Evolutionary conservation across 2,329 filamentous ascomycete genomes (phyloP), one percentile per base, ranked within the genome.

Genomic region (Rhinocladiella similis): DNA sequence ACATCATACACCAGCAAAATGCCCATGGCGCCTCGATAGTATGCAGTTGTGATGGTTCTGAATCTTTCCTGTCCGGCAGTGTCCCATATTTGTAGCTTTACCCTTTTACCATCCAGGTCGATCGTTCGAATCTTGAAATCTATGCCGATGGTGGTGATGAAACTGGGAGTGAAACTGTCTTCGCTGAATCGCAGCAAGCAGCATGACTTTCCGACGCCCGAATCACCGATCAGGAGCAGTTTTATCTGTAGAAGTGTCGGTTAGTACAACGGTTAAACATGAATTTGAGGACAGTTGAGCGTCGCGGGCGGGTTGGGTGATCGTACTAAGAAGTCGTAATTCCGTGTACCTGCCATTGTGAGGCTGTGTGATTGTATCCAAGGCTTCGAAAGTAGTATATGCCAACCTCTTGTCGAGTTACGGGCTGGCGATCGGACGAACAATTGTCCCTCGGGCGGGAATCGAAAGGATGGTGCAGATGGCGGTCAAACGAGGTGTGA

Each of bases 101-200:
- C 94, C 62, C 93, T 85, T 85, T 99, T 99, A 73, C 93, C 93
- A 77, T 99, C 94, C 67, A 99, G 83, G 79, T 99, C 94, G 78
- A 99, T 99, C 64, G 94, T 99, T 66, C 94, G 86, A 73, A 99
- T 99, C 84, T 99, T 99, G 82, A 99, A 99, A 79, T 99, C 94
- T 80, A 99, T 97, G 67, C 94, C 94, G 77, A 99, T 99, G 62
- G 94, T 99, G 62, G 92, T 96, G 81, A 97, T 97, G 82, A 96
- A 97, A 67, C 91, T 96, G 42, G 92, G 92, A 51, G 92, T 97
- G 80, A 96, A 97, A 46, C 90, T 95, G 81, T 97, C 92, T 79
- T 97, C 92, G 77, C 91, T 96, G 81, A 97, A 97, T 68, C 92
- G 90, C 72, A 97, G 81, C 74, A 97, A 83, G 77, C 92, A 96